Percentiles rank a stretch among this genome's conserved stretches.
Evolutionary conservation across 225 moss, liverwort and hornwort species (phyloP).

Genomic region (Polytrichum formosum): DNA sequence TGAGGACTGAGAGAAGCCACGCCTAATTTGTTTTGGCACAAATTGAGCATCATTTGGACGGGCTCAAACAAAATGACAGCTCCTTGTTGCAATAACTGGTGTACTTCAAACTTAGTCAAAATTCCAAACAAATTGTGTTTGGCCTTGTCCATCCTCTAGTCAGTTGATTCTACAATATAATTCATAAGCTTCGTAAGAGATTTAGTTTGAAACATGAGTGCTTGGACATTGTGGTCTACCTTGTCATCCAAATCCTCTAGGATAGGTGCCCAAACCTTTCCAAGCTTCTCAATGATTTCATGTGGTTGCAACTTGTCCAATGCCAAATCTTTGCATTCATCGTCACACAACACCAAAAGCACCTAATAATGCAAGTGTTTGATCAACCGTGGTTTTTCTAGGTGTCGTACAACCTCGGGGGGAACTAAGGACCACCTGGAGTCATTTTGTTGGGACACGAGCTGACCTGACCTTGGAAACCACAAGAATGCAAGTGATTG

Average conservation of each 20-base stretch:
- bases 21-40: not conserved
- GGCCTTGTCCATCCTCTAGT: not conserved
- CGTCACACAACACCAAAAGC: not conserved
- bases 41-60: not conserved
- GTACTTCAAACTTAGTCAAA: no score
- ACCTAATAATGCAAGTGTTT: not conserved
- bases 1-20: not conserved
- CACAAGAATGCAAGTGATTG: not conserved
- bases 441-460: no score
- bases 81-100: not conserved
- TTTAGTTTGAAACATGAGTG: not conserved
- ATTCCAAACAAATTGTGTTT: not conserved
- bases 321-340: not conserved
- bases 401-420: not conserved
- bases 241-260: not conserved
- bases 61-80: not conserved
- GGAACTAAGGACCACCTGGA: not conserved
- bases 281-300: not conserved
- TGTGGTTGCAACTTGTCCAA: not conserved
- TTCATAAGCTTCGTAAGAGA: not conserved
- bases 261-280: not conserved
- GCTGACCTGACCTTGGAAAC: no score
- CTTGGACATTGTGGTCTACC: conserved; percentile 1
- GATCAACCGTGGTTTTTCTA: not conserved
- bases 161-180: not conserved